phyloP scores from a whole-genome alignment of 495 filamentous ascomycete species.

The Podospora conica region DNA sequence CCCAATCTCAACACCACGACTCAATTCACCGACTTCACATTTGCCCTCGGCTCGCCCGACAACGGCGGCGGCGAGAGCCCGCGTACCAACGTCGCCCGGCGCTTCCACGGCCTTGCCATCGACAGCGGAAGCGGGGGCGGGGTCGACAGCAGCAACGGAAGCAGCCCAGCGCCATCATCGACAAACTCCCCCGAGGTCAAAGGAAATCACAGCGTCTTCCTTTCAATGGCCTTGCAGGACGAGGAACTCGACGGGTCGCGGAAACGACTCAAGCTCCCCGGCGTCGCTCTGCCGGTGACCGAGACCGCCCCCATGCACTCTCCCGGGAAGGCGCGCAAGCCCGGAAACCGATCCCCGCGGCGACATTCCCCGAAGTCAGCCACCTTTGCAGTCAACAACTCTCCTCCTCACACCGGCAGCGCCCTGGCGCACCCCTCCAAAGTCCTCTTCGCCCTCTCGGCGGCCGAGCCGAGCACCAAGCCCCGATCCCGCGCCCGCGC shows the following conservation, averaged over 20 bases:
- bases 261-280: slow-evolving; percentile 35
- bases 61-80: slow-evolving; percentile 50
- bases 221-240: slow-evolving; percentile 17
- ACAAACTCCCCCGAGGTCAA: slow-evolving; percentile 13
- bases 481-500: slow-evolving; percentile 36
- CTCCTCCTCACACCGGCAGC: not conserved
- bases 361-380: not conserved
- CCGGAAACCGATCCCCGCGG: not conserved
- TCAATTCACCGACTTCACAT: slow-evolving; percentile 34
- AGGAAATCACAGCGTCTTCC: slow-evolving; percentile 3
- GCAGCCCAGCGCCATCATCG: slow-evolving; percentile 22
- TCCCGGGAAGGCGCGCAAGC: not conserved
- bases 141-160: slow-evolving; percentile 26
- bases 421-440: slow-evolving; percentile 8
- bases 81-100: slow-evolving; percentile 55
- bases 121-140: slow-evolving; percentile 46
- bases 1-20: slow-evolving; percentile 14
- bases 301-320: slow-evolving; percentile 2
- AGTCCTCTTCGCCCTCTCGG: slow-evolving; percentile 2
- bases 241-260: slow-evolving; percentile 25
- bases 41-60: slow-evolving; percentile 25
- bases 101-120: slow-evolving; percentile 56
- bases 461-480: slow-evolving; percentile 22
- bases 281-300: slow-evolving; percentile 17
- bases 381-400: not conserved